These are phyloP conservation scores for Lepiota venenata DNA, from an alignment of 768 basidiomycete genomes.

Conservation along the genomic window DNA sequence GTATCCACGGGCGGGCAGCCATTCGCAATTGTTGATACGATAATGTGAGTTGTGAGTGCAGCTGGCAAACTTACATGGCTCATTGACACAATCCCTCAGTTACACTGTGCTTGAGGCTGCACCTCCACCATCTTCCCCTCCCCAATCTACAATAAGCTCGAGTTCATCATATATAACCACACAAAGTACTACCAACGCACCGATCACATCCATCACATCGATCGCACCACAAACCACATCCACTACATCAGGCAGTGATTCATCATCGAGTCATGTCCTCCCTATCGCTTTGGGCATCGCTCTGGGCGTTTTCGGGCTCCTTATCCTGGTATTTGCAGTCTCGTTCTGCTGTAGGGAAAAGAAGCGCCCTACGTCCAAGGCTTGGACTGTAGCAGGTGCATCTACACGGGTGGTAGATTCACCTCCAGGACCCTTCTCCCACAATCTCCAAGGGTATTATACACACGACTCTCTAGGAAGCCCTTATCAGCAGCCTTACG, in stretches of 20 bases:
- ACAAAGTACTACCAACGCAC: no score
- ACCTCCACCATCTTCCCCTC: slow-evolving; percentile 12
- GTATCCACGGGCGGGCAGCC: slow-evolving; percentile 31
- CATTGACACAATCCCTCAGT: background rate
- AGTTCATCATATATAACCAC: slow-evolving; percentile 16
- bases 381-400: slow-evolving; percentile 29
- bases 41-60: no score
- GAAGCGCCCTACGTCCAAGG: slow-evolving; percentile 27
- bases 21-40: slow-evolving; percentile 26
- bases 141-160: slow-evolving; percentile 11
- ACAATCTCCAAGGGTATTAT: no score
- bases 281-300: slow-evolving; percentile 30
- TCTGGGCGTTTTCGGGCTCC: slow-evolving; percentile 28
- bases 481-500: background rate
- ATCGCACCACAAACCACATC: slow-evolving; percentile 12
- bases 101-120: slow-evolving; percentile 14
- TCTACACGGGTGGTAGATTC: background rate
- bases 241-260: slow-evolving; percentile 1
- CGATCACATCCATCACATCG: slow-evolving; percentile 8
- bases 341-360: slow-evolving; percentile 27
- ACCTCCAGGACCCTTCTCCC: background rate
- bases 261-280: slow-evolving; percentile 19
- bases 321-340: slow-evolving; percentile 22
- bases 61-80: background rate
- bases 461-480: background rate